Base-by-base conservation (phyloP, 192 early-diverging fungal species). In the Thamnidium elegans region DNA sequence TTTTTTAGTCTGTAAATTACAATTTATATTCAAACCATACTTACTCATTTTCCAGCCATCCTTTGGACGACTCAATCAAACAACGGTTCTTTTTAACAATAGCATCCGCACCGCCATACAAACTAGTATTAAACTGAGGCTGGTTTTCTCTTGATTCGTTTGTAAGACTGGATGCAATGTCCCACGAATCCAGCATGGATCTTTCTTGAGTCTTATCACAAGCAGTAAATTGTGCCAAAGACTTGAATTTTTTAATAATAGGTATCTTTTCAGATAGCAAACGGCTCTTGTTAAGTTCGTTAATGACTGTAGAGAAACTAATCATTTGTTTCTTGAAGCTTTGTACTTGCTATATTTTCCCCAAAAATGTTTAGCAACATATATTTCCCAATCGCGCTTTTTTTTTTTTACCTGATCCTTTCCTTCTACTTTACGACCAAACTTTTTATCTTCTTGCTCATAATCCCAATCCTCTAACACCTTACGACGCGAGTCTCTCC, bases 41-140 rank as follows among this genome's bases (percentile, higher is more conserved):
- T 55, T 62, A 63, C 67, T 65, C 45, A 26, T 56, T 50, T 17
- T 70, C 69, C 14, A 70, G 43, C 50, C 63, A 70, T 1, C 4
- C 20, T 48, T 44, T 50, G 11, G 69, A 63, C 2, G 44, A n/a
- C 9, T 43, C 17, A 13, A 67, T 60, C 43, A 67, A 50, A 45
- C 64, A 17, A 14, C 21, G 21, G 11, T 17, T 59, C 20, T 39
- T 13, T 26, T 45, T 42, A 26, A 43, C 19, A 19, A 42, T 58
- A 21, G 32, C 34, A 3, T 58, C 31, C 13, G 14, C 26, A 2
- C 26, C 26, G 3, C 26, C 26, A 26, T 26, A 26, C 26, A 26
- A 26, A 26, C 26, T 26, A 26, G 3, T 3, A 26, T 26, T 26
- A 26, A 26, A 26, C 3, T 26, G 26, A 26, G 26, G 34, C 7